Evolutionary conservation across 2,329 filamentous ascomycete species (phyloP), one percentile per base, ranked within the genome.

Genomic region (Fusarium irregulare): DNA sequence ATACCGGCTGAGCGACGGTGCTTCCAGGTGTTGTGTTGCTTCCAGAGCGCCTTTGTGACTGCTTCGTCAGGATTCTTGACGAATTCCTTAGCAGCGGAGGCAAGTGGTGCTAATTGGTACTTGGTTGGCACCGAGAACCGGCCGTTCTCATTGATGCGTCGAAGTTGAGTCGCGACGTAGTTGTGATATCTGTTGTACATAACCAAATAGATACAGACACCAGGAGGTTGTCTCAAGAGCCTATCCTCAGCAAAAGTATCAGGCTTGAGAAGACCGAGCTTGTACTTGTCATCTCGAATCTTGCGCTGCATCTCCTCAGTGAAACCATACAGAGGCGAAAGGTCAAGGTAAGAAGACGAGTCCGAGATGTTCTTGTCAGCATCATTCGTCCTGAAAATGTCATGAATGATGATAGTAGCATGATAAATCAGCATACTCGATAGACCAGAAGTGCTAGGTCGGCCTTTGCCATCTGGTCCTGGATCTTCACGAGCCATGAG

Each of bases 131-230:
- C 56, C 0, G 68, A 72, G 61, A 82, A 84, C 3, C 79, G 76
- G 7, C 76, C 75, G 28, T 78, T 78, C 68, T 85, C 80, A 46
- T 85, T 85, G 64, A 84, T 83, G 20, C 56, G 77, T 1, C 45
- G 90, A 12, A 97, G 82, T 62, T 94, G 89, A 58, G 89, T 87
- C 4, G 91, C 92, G 0, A 92, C 88, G 67, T 94, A 87, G 78
- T 97, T 97, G 80, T 97, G 93, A 78, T 94, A 95, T 7, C 88
- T 84, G 72, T 89, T 90, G 78, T 92, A 89, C 89, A 92, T 91
- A 73, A 93, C 86, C 4, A 92, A 78, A n/a, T 92, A 76, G 2
- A 91, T 88, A 44, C 87, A 84, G n/a, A 90, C 89, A 7, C 90
- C 89, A 0, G 91, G 88, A 0, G 91, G 91, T 70, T 91, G 88